Base-by-base conservation (phyloP, 257 asterid species). In the Buddleja alternifolia region DNA sequence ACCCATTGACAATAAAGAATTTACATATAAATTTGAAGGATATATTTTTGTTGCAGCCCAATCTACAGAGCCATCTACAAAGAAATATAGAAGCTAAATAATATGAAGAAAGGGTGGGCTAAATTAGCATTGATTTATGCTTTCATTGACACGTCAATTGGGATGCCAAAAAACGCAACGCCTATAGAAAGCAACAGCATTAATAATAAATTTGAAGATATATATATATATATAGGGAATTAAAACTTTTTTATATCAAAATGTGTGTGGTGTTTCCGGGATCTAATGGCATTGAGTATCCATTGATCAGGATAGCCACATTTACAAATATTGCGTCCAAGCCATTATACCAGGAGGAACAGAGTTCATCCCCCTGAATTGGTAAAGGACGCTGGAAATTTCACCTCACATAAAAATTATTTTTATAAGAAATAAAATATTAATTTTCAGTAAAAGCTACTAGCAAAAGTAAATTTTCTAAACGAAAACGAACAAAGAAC, bases 281-380 rank as follows among this genome's bases (percentile, higher is more conserved):
- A 82, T 90, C 48, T 52, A 75, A 84, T 79, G 91, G 71, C 87
- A 90, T 50, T 2, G 50, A 69, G 52, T 36, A 45, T 69, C 75
- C 91, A 85, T 45, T 36, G 59, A 88, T 82, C 93, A 90, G 97
- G 97, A 90, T 88, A 81, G 83, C 84, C 92, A 82, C 90, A 83
- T 29, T n/a, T 57, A 12, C 9, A 14, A 0, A 3, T 88, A 5
- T 90, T 0, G 97, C 95, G 84, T 58, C 95, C 88, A 61, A 77
- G 97, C 95, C 97, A 90, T 90, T 90, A 90, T 63, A 34, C 68
- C 92, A 21, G 46, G 85, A 79, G 90, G 85, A 81, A 90, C 78
- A 1, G 44, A 37, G n/a, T n/a, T 24, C 10, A 63, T 83, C 95
- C 93, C 70, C 88, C 71, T 70, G 95, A 90, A 90, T 90, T 87